A percentile compares a stretch with the other conserved stretches of the same genome.
Evolutionary conservation across 2,329 filamentous ascomycete genomes (phyloP).

Genomic region (Arthrobotrys megalospora): DNA sequence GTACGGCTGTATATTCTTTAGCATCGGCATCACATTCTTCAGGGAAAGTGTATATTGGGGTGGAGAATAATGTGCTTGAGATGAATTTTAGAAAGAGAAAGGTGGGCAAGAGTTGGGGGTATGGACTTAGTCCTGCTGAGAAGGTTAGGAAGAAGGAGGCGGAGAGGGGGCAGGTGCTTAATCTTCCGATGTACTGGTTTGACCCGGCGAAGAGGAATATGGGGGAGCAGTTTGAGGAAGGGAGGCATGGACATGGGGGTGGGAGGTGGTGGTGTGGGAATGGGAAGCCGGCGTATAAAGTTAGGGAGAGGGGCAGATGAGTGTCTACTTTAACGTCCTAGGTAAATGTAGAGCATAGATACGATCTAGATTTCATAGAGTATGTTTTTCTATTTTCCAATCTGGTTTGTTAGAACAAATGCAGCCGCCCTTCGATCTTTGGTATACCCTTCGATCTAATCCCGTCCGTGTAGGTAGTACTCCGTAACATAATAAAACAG

Average conservation of each 20-base stretch:
- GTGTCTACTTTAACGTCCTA: not conserved
- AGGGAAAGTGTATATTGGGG: slow-evolving; percentile 35
- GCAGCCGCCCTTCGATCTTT: not conserved
- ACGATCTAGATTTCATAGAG: not conserved
- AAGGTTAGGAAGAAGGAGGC: slow-evolving; percentile 42
- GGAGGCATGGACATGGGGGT: slow-evolving; percentile 7
- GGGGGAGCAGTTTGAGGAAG: not conserved
- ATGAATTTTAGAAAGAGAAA: slow-evolving; percentile 48
- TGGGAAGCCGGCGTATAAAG: slow-evolving; percentile 24
- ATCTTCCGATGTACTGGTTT: slow-evolving; percentile 50
- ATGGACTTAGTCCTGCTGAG: slow-evolving; percentile 13
- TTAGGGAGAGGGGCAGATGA: not conserved
- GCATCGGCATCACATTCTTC: not conserved
- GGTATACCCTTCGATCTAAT: slow-evolving; percentile 11
- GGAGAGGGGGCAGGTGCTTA: not conserved
- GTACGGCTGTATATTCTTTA: slow-evolving; percentile 34
- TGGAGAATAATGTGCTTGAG: slow-evolving; percentile 8
- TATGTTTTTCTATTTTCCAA: not conserved
- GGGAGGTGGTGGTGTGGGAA: slow-evolving; percentile 37
- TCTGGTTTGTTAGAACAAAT: slow-evolving; percentile 8
- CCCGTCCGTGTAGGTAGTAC: slow-evolving; percentile 5
- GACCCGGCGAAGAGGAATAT: slow-evolving; percentile 20
- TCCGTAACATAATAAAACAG: slow-evolving; percentile 6
- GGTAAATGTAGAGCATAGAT: not conserved
- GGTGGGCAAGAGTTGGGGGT: slow-evolving; percentile 15